These are phyloP conservation scores for Giardia duodenalis DNA, from an alignment of 208 protist species.

Conservation along the genomic window DNA sequence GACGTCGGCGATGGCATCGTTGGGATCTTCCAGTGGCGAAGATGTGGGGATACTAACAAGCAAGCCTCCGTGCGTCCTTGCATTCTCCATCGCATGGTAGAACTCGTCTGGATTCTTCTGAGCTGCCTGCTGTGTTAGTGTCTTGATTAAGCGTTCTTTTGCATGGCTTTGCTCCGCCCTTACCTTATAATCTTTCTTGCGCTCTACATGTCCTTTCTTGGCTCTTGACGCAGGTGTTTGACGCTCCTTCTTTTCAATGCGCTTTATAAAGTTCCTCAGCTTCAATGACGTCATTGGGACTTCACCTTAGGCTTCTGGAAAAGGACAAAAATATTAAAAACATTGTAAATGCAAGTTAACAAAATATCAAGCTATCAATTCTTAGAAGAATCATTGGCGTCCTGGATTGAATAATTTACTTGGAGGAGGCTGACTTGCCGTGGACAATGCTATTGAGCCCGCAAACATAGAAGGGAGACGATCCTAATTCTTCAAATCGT, in stretches of 20 bases:
- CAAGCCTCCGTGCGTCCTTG: not conserved
- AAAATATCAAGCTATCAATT: too few relatives aligned
- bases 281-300: not conserved
- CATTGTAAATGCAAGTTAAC: too few relatives aligned
- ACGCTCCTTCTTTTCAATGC: not conserved
- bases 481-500: not conserved
- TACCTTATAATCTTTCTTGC: not conserved
- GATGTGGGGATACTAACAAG: not conserved
- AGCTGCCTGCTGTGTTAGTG: not conserved
- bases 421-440: too few relatives aligned
- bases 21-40: not conserved
- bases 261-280: not conserved
- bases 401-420: too few relatives aligned
- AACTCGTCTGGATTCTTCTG: not conserved
- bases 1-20: not conserved
- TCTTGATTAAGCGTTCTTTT: not conserved
- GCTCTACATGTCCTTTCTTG: not conserved
- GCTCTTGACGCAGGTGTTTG: not conserved
- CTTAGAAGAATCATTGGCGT: too few relatives aligned
- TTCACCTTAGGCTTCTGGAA: too few relatives aligned
- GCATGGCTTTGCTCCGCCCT: not conserved
- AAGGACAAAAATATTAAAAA: too few relatives aligned
- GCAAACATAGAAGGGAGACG: not conserved
- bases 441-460: not conserved
- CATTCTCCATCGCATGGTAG: conserved; percentile 3